Evolutionary conservation across 305 asterid species (phyloP).

Genomic region (Ilex paraguariensis): DNA sequence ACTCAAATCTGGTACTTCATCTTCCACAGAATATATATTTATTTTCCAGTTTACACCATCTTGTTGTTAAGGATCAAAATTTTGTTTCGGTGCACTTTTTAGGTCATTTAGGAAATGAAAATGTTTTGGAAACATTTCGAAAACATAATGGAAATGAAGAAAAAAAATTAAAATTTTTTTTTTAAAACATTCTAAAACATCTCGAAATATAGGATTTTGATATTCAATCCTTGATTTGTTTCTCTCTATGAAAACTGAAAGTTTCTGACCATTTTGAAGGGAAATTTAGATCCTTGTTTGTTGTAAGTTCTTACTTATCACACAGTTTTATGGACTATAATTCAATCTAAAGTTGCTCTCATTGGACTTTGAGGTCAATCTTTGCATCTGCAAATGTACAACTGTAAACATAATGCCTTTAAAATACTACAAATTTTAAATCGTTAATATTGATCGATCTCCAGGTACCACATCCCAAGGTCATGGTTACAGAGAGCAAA

Average conservation of each 20-base stretch:
- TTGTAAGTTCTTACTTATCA: neutral
- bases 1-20: conserved; percentile 75
- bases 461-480: conserved; percentile 91
- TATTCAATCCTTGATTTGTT: no score
- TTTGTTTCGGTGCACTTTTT: neutral
- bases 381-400: neutral
- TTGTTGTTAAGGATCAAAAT: conserved; percentile 14
- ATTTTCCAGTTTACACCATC: neutral
- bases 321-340: no score
- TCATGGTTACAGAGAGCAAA: conserved; percentile 68
- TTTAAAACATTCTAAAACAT: no score
- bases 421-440: no score
- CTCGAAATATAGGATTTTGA: no score
- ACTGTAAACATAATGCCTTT: neutral
- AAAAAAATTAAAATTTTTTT: no score
- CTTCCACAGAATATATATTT: conserved; percentile 3
- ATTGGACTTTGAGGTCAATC: neutral
- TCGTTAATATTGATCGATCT: neutral
- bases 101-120: neutral
- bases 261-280: no score
- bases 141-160: neutral
- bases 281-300: neutral
- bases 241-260: no score
- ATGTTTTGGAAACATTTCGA: no score
- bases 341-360: neutral